Percentiles rank a stretch among this genome's conserved stretches.
Conservation (phyloP, 2,329 filamentous ascomycete species). For the Aspergillus hortae region DNA sequence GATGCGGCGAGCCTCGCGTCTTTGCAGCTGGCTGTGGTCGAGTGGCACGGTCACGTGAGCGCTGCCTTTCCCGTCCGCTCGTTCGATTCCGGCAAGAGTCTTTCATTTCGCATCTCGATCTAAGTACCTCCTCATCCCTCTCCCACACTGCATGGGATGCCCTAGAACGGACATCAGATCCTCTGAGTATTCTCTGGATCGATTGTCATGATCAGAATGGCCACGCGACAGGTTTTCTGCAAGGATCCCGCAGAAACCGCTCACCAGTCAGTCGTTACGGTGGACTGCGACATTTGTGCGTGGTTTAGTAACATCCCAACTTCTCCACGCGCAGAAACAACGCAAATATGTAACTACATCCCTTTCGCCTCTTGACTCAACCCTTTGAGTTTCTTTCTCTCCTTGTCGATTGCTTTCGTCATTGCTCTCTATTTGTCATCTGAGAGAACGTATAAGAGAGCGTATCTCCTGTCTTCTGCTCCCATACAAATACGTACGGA, state of each 20-base stretch:
- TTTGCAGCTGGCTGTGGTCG: constrained; percentile 6
- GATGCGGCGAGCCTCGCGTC: neutral
- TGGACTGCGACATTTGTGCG: constrained; percentile 36
- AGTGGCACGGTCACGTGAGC: constrained; percentile 14
- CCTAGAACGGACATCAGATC: too few relatives aligned
- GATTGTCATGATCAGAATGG: too few relatives aligned
- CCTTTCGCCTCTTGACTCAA: constrained; percentile 1
- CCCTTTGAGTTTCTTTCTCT: constrained; percentile 3
- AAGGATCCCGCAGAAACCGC: neutral
- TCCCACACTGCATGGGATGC: too few relatives aligned
- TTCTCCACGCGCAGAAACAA: constrained; percentile 27
- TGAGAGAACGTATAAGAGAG: too few relatives aligned
- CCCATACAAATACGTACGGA: too few relatives aligned
- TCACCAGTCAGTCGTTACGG: neutral
- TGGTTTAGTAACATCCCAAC: constrained; percentile 17
- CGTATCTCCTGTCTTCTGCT: neutral
- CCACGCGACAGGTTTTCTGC: too few relatives aligned
- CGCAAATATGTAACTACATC: constrained; percentile 20
- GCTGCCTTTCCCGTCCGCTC: neutral
- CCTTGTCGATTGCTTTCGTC: constrained; percentile 1
- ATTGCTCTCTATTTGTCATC: neutral
- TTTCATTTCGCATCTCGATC: neutral
- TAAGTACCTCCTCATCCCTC: neutral
- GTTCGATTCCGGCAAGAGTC: constrained; percentile 13
- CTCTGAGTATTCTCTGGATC: too few relatives aligned